These are phyloP conservation scores for Apiospora koreana DNA, from an alignment of 2,329 filamentous ascomycete species.

Conservation along the genomic window DNA sequence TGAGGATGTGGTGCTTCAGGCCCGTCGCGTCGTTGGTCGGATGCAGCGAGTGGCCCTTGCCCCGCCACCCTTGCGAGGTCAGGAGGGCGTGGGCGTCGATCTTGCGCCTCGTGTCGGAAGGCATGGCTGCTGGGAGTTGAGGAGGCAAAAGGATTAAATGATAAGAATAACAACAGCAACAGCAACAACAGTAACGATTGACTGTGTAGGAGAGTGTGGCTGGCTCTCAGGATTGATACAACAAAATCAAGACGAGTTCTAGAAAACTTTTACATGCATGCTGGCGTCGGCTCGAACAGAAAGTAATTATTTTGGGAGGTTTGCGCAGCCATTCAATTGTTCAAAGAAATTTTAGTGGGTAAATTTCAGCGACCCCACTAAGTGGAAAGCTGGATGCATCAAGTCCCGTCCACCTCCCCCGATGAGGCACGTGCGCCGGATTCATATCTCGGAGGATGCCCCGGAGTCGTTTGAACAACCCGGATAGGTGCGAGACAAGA, in stretches of 20 bases:
- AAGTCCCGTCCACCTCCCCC: background rate
- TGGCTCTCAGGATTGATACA: background rate
- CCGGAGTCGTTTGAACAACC: too few relatives aligned
- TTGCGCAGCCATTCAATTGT: background rate
- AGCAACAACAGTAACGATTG: background rate
- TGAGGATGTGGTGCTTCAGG: constrained; percentile 78
- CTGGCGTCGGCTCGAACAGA: background rate
- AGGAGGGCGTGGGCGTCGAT: constrained; percentile 90
- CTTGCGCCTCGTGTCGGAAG: background rate
- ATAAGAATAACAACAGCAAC: background rate
- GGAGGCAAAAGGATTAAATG: background rate
- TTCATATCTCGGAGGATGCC: background rate
- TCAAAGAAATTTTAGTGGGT: background rate
- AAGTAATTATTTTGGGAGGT: background rate
- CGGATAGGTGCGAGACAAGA: too few relatives aligned
- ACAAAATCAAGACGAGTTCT: background rate
- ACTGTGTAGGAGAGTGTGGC: background rate
- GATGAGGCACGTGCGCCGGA: background rate
- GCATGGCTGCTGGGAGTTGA: background rate
- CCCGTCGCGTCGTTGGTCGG: constrained; percentile 71
- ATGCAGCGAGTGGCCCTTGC: constrained; percentile 85
- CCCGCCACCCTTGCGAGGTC: constrained; percentile 85
- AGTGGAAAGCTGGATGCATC: background rate
- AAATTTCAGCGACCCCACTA: constrained; percentile 1
- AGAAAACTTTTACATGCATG: background rate